phyloP scores from a whole-genome alignment of 805 yeast species.

The Saccharomycopsis sp. region DNA sequence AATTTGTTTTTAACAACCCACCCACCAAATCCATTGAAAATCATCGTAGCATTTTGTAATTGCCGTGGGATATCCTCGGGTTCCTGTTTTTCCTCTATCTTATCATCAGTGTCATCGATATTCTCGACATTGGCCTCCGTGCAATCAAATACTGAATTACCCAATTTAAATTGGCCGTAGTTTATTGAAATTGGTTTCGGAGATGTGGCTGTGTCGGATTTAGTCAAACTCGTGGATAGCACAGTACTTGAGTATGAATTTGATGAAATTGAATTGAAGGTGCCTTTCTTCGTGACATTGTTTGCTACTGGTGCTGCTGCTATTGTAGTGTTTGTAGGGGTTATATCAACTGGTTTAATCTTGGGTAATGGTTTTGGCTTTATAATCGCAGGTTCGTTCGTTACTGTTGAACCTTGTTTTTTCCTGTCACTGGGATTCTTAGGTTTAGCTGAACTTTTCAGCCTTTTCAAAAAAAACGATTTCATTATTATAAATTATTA shows the following conservation, averaged over 20 bases:
- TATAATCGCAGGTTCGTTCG: background rate
- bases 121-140: constrained; percentile 1
- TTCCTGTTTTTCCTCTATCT: background rate
- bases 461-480: too few species aligned
- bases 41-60: constrained; percentile 11
- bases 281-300: background rate
- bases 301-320: too few species aligned
- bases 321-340: background rate
- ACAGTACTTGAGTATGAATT: background rate
- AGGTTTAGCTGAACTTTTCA: background rate
- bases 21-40: constrained; percentile 20
- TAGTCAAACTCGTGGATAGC: background rate
- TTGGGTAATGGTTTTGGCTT: constrained; percentile 14
- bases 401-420: background rate
- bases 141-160: constrained; percentile 1
- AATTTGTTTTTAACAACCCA: constrained; percentile 16
- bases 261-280: background rate
- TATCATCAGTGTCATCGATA: background rate
- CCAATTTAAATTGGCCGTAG: constrained; percentile 1
- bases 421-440: background rate
- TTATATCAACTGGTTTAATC: constrained; percentile 8
- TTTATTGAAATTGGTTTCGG: background rate
- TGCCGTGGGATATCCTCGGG: constrained; percentile 22
- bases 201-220: background rate
- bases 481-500: too few species aligned